Conservation (phyloP, 1,284 basidiomycete genomes). For the Ceraceosorus guamensis region DNA sequence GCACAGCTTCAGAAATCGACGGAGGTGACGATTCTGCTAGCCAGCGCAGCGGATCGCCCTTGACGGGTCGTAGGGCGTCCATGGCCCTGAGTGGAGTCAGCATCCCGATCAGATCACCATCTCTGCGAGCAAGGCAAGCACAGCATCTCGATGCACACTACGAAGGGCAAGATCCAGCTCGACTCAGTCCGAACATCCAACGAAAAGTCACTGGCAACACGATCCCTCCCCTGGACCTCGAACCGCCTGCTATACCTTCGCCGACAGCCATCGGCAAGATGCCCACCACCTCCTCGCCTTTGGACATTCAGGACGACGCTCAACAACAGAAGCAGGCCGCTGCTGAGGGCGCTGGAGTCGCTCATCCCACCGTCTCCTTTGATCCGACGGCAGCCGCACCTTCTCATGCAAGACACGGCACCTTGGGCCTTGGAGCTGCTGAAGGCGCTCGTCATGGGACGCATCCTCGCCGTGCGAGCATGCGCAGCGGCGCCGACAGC, state of each 20-base stretch:
- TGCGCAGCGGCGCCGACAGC: slow-evolving; percentile 14
- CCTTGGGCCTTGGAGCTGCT: too few relatives aligned
- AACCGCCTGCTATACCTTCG: neutral
- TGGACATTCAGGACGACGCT: too few relatives aligned
- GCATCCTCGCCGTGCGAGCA: neutral
- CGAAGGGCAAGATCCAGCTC: too few relatives aligned
- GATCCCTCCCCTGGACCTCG: neutral
- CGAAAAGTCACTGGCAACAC: neutral
- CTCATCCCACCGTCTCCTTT: neutral
- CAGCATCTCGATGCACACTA: neutral
- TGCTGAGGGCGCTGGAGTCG: neutral
- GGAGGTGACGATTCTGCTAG: neutral
- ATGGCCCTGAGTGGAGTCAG: neutral
- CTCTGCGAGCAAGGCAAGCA: neutral
- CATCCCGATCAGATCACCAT: neutral
- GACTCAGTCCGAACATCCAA: neutral
- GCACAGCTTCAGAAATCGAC: neutral
- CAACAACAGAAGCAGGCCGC: neutral
- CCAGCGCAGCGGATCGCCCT: too few relatives aligned
- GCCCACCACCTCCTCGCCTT: too few relatives aligned
- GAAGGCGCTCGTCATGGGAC: too few relatives aligned
- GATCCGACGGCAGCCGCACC: too few relatives aligned
- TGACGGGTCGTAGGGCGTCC: neutral
- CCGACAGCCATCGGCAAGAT: neutral
- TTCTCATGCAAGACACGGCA: neutral